Conservation (phyloP, 495 filamentous ascomycete species). For the Daldinia vernicosa region DNA sequence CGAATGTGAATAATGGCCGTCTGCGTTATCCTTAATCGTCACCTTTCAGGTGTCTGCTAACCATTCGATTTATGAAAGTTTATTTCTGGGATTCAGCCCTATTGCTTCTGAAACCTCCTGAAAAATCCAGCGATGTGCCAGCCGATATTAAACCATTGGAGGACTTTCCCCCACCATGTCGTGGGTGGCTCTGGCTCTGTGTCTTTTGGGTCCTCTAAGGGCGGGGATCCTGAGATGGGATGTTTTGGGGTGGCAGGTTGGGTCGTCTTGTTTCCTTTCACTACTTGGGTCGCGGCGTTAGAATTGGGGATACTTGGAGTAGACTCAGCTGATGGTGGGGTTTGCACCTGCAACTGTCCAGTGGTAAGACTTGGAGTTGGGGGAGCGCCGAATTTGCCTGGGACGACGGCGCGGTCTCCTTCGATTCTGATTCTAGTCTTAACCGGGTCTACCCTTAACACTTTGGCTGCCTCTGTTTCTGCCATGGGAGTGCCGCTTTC, state of each 20-base stretch:
- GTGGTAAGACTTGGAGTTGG: background rate
- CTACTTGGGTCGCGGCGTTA: background rate
- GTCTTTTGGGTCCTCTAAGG: background rate
- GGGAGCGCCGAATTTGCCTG: background rate
- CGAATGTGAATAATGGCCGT: too few relatives aligned
- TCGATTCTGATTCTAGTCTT: background rate
- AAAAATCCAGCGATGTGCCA: background rate
- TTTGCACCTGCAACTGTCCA: background rate
- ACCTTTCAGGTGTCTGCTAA: too few relatives aligned
- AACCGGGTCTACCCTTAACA: background rate
- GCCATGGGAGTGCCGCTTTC: background rate
- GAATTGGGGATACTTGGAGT: background rate
- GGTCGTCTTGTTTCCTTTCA: background rate
- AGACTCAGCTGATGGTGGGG: background rate
- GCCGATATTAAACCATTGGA: background rate
- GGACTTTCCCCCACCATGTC: background rate
- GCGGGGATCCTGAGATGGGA: background rate
- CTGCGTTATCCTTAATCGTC: too few relatives aligned
- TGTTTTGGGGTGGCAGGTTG: background rate
- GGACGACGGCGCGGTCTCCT: background rate
- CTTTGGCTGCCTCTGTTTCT: background rate
- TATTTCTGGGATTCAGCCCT: too few relatives aligned
- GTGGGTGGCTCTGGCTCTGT: background rate
- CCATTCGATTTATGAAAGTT: too few relatives aligned
- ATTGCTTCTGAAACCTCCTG: background rate